Evolutionary conservation across 202 grass and related monocot species (phyloP), one percentile per base, ranked within the genome.

Genomic region (Panicum virgatum): DNA sequence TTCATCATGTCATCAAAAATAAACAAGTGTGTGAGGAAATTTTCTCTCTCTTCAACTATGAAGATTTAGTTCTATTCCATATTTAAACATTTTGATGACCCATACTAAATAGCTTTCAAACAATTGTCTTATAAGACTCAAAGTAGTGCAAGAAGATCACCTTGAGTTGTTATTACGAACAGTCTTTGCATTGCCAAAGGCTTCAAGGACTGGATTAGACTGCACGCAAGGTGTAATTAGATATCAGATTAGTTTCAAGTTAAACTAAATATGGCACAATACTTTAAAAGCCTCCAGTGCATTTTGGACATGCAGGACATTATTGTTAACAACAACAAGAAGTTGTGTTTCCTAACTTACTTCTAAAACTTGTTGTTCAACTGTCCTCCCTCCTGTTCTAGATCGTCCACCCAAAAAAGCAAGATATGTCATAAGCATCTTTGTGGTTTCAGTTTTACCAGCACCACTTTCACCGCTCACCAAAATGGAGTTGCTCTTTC

Each of bases 401-500:
- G 95, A 88, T 23, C 90, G 87, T 77, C 95, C 95, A 64, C 95
- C 92, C 82, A 97, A 81, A 82, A 87, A 93, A 53, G 95, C 95
- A 78, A 97, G 90, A 86, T 97, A 97, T 88, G 82, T 92, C 95
- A 97, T 97, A 52, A 97, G 86, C 88, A 91, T 69, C 84, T 97
- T 97, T 77, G 95, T 97, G 74, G 95, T 94, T 84, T 97, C 95
- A 76, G 95, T 97, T 89, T 97, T 97, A 84, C 95, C 95, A 86
- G 92, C 90, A 84, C 95, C 95, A 88, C 95, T 97, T 92, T 94
- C 95, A 82, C 92, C 95, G 68, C 95, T 97, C 80, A 97, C 95
- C 82, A 97, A 89, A 51, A 94, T 94, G 70, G 95, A 92, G 72
- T 97, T 97, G 82, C 84, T 94, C 88, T 94, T 94, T 85, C 87